Base-by-base conservation (phyloP, 345 rosid species). In the Linum tenue region DNA sequence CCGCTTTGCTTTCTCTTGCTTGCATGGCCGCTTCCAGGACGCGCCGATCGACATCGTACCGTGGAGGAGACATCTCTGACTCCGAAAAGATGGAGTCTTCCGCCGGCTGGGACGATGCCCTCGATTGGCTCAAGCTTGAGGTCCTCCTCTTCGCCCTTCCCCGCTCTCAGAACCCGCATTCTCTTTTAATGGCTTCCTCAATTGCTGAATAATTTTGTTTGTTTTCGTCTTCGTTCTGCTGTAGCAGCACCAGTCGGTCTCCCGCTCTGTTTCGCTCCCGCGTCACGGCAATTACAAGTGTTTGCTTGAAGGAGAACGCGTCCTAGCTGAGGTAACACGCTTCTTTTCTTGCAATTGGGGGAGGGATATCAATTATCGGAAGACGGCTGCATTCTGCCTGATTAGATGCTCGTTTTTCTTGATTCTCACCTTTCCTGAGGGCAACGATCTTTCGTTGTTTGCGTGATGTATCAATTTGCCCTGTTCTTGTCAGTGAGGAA, bases 121-220 rank as follows among this genome's bases (percentile, higher is more conserved):
- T 89, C 67, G 98, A 86, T 70, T 92, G 96, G 96, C 82, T 83
- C 71, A 77, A 89, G 80, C 44, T 73, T 60, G 98, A 89, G 76
- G 96, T 86, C 59, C 37, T 35, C 37, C 36, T 22, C 9, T 11
- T 35, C 35, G 5, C 39, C 39, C 62, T 37, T 55, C 5, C 39
- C 39, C 58, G 15, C 66, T 56, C 62, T 5, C 31, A 22, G 31
- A 22, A 22, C 31, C 31, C 31, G 38, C 16, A 37, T 39, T 63
- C 41, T 59, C 42, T 57, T 5, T 58, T 66, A 35, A 2, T 70
- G 68, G 42, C 59, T 79, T 73, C 48, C 67, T 63, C 14, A 1
- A 41, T 3, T 68, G 11, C 9, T 35, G 10, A 22, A 44, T 9
- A 37, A 3, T 41, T 56, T 40, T n/a, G 7, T 59, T 60, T 7